Percentiles rank a stretch among this genome's conserved stretches.
phyloP scores from a whole-genome alignment of 768 basidiomycete genomes.

The Auricularia heimuer region DNA sequence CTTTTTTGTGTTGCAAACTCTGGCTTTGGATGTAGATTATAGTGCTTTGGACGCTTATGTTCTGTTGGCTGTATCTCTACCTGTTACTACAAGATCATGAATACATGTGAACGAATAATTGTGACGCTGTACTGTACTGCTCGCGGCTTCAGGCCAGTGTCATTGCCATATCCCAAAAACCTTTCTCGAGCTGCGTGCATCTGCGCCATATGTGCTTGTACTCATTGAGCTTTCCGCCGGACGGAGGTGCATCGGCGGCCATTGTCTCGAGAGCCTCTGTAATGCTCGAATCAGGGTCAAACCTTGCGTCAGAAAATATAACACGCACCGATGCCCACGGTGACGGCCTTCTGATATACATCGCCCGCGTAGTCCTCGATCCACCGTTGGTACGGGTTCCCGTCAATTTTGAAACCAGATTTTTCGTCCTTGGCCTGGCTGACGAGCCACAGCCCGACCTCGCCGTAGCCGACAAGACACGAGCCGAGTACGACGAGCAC shows the following conservation, averaged over 20 bases:
- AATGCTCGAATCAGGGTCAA: conserved; percentile 4
- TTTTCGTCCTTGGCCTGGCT: conserved; percentile 33
- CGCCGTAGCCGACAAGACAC: conserved; percentile 86
- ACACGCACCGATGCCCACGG: conserved; percentile 57
- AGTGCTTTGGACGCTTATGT: neutral
- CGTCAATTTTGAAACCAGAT: conserved; percentile 43
- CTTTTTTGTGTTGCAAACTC: neutral
- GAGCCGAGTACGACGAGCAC: conserved; percentile 75
- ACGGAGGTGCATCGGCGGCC: conserved; percentile 55
- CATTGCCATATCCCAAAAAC: conserved; percentile 78
- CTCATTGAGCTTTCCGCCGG: conserved; percentile 44
- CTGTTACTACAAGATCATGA: neutral
- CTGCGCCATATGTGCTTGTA: conserved; percentile 66
- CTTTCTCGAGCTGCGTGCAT: conserved; percentile 68
- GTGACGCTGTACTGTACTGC: neutral
- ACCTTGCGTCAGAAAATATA: neutral
- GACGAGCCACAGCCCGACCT: conserved; percentile 74
- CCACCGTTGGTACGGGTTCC: conserved; percentile 69
- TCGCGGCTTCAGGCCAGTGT: conserved; percentile 10
- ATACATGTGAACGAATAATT: neutral
- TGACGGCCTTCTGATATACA: conserved; percentile 63
- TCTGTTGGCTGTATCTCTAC: neutral
- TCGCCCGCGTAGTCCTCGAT: conserved; percentile 72
- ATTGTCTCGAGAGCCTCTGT: conserved; percentile 66
- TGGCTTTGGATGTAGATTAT: too few relatives aligned